Conservation (phyloP, 2,329 filamentous ascomycete species). For the Aspergillus floridensis region DNA sequence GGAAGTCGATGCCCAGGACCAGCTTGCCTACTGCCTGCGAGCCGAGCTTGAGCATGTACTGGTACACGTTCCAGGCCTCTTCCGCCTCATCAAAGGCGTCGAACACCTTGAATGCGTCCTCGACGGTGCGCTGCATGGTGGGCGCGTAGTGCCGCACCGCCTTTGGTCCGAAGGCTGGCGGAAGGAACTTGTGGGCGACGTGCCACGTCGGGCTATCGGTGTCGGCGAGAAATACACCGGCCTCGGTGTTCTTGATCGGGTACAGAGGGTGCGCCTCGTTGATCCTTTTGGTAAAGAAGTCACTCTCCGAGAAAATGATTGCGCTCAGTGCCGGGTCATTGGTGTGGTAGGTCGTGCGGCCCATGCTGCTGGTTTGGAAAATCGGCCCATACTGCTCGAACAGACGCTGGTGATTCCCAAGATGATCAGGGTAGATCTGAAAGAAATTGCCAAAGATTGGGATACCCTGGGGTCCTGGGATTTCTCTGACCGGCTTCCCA, state of each 20-base stretch:
- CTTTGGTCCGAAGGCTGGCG: conserved; percentile 58
- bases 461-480: conserved; percentile 22
- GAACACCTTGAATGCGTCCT: conserved; percentile 51
- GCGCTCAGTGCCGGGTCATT: conserved; percentile 50
- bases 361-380: conserved; percentile 54
- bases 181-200: conserved; percentile 60
- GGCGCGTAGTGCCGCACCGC: conserved; percentile 61
- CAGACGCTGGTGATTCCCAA: conserved; percentile 56
- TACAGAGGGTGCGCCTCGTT: conserved; percentile 32
- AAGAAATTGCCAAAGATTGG: conserved; percentile 53
- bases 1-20: conserved; percentile 45
- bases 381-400: conserved; percentile 55
- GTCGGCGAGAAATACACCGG: conserved; percentile 34
- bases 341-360: conserved; percentile 50
- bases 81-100: conserved; percentile 49
- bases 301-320: conserved; percentile 49
- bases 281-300: conserved; percentile 56
- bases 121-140: conserved; percentile 56
- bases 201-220: conserved; percentile 35
- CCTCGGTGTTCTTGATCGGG: conserved; percentile 26
- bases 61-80: conserved; percentile 50
- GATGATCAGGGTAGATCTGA: conserved; percentile 57
- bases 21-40: conserved; percentile 47
- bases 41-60: conserved; percentile 51
- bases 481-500: conserved; percentile 26